These are phyloP conservation scores for Ulmus americana DNA, from an alignment of 331 rosid species.

Conservation along the genomic window DNA sequence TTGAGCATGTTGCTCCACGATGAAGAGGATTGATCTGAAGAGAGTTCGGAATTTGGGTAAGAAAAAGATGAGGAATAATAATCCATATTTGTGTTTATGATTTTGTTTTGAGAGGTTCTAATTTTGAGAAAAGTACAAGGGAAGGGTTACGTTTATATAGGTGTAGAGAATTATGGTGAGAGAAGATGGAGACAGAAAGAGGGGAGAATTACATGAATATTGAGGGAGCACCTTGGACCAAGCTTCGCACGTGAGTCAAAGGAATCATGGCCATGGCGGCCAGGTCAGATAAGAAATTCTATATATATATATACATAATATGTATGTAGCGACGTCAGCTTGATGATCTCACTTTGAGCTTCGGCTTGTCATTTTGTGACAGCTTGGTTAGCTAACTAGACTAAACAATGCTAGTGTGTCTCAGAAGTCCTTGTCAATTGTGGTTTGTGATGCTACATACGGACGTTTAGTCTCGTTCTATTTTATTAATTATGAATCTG, in stretches of 20 bases:
- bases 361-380: too few species aligned
- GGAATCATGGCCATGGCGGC: conserved; percentile 38
- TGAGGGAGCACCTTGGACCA: neutral
- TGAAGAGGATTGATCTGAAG: neutral
- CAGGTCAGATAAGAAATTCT: conserved; percentile 21
- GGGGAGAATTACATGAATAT: conserved; percentile 8
- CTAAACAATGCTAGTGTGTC: too few species aligned
- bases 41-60: neutral
- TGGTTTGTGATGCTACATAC: too few species aligned
- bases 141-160: neutral
- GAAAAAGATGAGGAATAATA: neutral
- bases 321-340: conserved; percentile 6
- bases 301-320: too few species aligned
- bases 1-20: neutral
- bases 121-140: neutral
- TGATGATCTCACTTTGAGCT: neutral
- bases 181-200: neutral
- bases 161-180: neutral
- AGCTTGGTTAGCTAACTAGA: too few species aligned
- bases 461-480: too few species aligned
- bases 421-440: too few species aligned
- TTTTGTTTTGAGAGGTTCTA: neutral
- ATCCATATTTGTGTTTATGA: conserved; percentile 4
- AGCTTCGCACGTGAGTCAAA: conserved; percentile 40
- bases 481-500: too few species aligned